Base-by-base conservation (phyloP, 164 flowering plant species). In the Warburgia ugandensis region DNA sequence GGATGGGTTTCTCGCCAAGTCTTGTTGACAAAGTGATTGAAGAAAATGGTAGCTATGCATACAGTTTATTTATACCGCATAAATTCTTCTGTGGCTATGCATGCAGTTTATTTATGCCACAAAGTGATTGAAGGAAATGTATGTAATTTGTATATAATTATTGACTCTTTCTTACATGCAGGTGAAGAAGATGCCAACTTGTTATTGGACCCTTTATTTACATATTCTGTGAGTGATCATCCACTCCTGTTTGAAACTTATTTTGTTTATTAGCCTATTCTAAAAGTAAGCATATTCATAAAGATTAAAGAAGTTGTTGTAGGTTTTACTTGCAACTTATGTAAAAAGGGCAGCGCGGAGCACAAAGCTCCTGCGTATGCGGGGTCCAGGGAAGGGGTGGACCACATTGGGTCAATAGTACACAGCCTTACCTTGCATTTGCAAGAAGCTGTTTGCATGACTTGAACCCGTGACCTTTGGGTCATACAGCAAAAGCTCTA, bases 11-110 rank as follows among this genome's bases (percentile, higher is more conserved):
- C 59, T 44, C 65, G 19, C 75, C 90, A 37, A 54, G 78, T 52
- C 86, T 77, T 30, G 85, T 89, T 52, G 83, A 86, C 70, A 78
- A 65, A 71, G 97, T 76, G 23, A 70, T 89, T 39, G 53, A 68
- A 47, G 88, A 82, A 67, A 74, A 82, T 26, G 96, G 96, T 87
- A 63, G 26, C 16, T 42, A 22, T 33, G 29, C 25, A 51, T 33
- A 20, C 52, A 10, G 36, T 23, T 41, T 32, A 3, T 27, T 22
- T 28, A 16, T 42, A 23, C 26, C n/a, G n/a, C n/a, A n/a, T n/a
- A n/a, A n/a, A n/a, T n/a, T n/a, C n/a, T n/a, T n/a, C n/a, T n/a
- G n/a, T n/a, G n/a, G n/a, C n/a, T n/a, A n/a, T n/a, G n/a, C n/a
- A n/a, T n/a, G n/a, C n/a, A n/a, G n/a, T n/a, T n/a, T n/a, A 42